These are phyloP conservation scores for Fusarium sp. DNA, from an alignment of 2,329 filamentous ascomycete species.

Conservation along the genomic window DNA sequence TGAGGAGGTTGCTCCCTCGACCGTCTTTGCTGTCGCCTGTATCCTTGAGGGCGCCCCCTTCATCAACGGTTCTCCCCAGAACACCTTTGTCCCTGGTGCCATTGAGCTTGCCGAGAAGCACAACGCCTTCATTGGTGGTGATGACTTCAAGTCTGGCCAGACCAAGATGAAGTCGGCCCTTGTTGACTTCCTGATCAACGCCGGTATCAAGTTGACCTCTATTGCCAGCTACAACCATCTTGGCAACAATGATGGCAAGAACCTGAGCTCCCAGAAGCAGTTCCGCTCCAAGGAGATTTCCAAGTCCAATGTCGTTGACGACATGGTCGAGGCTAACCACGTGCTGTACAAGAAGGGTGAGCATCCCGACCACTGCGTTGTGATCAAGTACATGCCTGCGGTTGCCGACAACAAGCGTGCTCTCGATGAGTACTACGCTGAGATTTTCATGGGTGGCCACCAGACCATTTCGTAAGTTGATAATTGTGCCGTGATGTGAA, in stretches of 20 bases:
- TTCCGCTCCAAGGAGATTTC: slow-evolving; percentile 99
- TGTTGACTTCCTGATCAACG: slow-evolving; percentile 98
- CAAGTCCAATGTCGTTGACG: slow-evolving; percentile 98
- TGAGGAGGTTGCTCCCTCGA: slow-evolving; percentile 92
- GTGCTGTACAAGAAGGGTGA: slow-evolving; percentile 92
- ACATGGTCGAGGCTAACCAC: slow-evolving; percentile 97
- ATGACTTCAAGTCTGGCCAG: slow-evolving; percentile 99
- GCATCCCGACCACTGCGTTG: slow-evolving; percentile 97
- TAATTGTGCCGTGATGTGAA: not conserved
- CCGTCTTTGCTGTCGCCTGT: slow-evolving; percentile 93
- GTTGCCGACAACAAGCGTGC: slow-evolving; percentile 99
- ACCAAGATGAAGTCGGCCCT: slow-evolving; percentile 99
- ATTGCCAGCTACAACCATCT: slow-evolving; percentile 99
- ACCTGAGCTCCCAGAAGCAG: slow-evolving; percentile 95
- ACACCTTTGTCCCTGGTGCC: slow-evolving; percentile 96
- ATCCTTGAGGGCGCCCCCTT: slow-evolving; percentile 92
- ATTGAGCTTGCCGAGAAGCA: slow-evolving; percentile 90
- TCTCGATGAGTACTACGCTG: slow-evolving; percentile 98
- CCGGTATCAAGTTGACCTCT: slow-evolving; percentile 97
- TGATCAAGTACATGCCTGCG: slow-evolving; percentile 99
- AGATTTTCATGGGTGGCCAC: slow-evolving; percentile 99
- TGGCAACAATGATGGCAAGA: slow-evolving; percentile 99
- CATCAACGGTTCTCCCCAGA: slow-evolving; percentile 99
- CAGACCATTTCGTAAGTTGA: slow-evolving; percentile 85
- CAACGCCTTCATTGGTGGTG: slow-evolving; percentile 91